Percentiles rank a stretch among this genome's conserved stretches.
Conservation (phyloP, 2,329 filamentous ascomycete species). For the Aquanectria penicillioides region DNA sequence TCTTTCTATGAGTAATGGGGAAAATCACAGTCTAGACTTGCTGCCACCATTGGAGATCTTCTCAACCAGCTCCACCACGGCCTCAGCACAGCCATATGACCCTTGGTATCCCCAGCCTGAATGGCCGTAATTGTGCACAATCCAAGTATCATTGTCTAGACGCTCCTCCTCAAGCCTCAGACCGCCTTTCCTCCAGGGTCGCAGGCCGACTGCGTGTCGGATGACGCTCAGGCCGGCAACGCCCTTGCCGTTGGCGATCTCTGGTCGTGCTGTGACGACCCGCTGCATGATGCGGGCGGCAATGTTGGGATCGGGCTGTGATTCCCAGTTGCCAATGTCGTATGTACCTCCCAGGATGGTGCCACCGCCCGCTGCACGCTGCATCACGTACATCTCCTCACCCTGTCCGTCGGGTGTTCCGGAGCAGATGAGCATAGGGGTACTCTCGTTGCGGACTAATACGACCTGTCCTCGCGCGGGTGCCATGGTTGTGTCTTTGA, state of each 20-base stretch:
- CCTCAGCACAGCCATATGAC: constrained; percentile 76
- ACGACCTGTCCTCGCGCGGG: constrained; percentile 87
- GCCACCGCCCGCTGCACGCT: constrained; percentile 80
- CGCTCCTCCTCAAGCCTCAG: constrained; percentile 74
- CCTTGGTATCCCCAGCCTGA: constrained; percentile 80
- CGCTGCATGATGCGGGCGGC: constrained; percentile 86
- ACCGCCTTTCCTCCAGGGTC: constrained; percentile 78
- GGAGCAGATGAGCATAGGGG: constrained; percentile 74
- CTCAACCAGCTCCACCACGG: constrained; percentile 72
- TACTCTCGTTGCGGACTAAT: constrained; percentile 81
- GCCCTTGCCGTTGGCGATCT: constrained; percentile 71
- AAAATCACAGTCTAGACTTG: constrained; percentile 43
- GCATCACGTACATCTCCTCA: constrained; percentile 85
- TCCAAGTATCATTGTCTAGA: constrained; percentile 63
- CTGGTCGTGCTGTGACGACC: constrained; percentile 71
- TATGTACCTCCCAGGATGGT: constrained; percentile 90
- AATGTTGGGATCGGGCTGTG: constrained; percentile 80
- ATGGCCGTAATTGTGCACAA: constrained; percentile 87
- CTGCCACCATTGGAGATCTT: constrained; percentile 59
- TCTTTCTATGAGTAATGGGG: not conserved
- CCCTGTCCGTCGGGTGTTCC: constrained; percentile 78
- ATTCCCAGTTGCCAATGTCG: constrained; percentile 82
- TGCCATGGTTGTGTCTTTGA: constrained; percentile 76
- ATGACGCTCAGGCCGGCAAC: constrained; percentile 79
- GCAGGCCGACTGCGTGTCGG: constrained; percentile 82